phyloP scores from a whole-genome alignment of 805 yeast genomes.

The Saccharomycopsis sp. region DNA sequence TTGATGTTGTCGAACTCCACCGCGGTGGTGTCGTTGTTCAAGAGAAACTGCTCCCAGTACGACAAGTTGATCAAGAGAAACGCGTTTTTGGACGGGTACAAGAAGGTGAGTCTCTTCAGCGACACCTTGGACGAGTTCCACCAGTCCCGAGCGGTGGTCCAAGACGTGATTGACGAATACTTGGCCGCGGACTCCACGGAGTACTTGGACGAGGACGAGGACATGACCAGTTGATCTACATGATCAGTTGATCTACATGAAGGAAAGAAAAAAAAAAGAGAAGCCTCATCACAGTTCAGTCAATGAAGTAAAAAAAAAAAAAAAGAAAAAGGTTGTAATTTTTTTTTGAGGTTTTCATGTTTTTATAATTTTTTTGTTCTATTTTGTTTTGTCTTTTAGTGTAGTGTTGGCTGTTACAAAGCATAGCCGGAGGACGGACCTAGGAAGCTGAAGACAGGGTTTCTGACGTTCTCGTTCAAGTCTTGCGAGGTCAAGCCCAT shows the following conservation, averaged over 20 bases:
- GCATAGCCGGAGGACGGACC: conserved; percentile 60
- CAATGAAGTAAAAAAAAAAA: no score
- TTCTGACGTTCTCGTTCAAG: conserved; percentile 56
- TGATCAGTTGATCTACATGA: no score
- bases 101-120: conserved; percentile 32
- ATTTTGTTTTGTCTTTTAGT: no score
- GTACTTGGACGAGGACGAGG: not conserved
- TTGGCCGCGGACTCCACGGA: conserved; percentile 42
- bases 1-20: conserved; percentile 79
- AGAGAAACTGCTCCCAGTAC: conserved; percentile 62
- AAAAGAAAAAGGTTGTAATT: no score
- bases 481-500: conserved; percentile 52
- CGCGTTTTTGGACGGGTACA: conserved; percentile 79
- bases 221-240: no score
- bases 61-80: conserved; percentile 70
- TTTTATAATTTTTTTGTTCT: no score
- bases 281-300: not conserved
- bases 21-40: conserved; percentile 56
- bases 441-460: conserved; percentile 53
- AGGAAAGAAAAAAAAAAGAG: not conserved
- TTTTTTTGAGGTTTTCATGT: no score
- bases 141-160: conserved; percentile 65
- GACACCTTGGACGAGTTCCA: conserved; percentile 58
- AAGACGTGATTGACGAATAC: conserved; percentile 70
- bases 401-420: no score